These are phyloP conservation scores for Leptographium galeiforme DNA, from an alignment of 2,329 filamentous ascomycete genomes.

Conservation along the genomic window DNA sequence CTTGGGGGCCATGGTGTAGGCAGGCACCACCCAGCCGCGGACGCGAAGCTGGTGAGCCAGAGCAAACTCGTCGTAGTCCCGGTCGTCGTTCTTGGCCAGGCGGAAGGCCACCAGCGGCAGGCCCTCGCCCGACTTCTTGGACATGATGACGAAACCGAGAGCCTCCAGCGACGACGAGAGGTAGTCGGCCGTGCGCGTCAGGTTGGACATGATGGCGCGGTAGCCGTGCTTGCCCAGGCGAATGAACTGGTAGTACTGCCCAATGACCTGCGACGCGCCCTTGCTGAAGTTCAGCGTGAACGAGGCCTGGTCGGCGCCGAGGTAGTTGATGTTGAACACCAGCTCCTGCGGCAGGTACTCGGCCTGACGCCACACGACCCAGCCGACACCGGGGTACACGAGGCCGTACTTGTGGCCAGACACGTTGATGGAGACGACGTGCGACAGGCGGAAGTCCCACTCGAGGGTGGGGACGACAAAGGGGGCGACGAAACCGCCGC, in stretches of 20 bases:
- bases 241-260: slow-evolving; percentile 95
- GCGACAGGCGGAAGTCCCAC: slow-evolving; percentile 86
- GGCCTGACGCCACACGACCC: slow-evolving; percentile 77
- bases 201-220: slow-evolving; percentile 83
- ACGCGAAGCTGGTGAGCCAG: slow-evolving; percentile 76
- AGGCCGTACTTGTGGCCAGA: slow-evolving; percentile 74
- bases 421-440: slow-evolving; percentile 86
- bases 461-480: slow-evolving; percentile 73
- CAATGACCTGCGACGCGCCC: slow-evolving; percentile 86
- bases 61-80: slow-evolving; percentile 60
- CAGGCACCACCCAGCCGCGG: slow-evolving; percentile 84
- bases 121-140: slow-evolving; percentile 60
- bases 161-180: slow-evolving; percentile 58
- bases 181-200: slow-evolving; percentile 83
- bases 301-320: slow-evolving; percentile 85
- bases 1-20: slow-evolving; percentile 93
- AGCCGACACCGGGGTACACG: slow-evolving; percentile 84
- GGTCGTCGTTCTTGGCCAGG: slow-evolving; percentile 46
- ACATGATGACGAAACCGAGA: slow-evolving; percentile 81
- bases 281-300: slow-evolving; percentile 98
- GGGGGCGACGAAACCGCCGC: slow-evolving; percentile 83
- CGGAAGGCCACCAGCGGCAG: slow-evolving; percentile 87
- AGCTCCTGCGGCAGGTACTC: slow-evolving; percentile 80
- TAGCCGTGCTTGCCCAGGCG: slow-evolving; percentile 88
- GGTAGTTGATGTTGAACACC: slow-evolving; percentile 99